Evolutionary conservation across 2,329 filamentous ascomycete species (phyloP).

Genomic region (Ceratocystis destructans): DNA sequence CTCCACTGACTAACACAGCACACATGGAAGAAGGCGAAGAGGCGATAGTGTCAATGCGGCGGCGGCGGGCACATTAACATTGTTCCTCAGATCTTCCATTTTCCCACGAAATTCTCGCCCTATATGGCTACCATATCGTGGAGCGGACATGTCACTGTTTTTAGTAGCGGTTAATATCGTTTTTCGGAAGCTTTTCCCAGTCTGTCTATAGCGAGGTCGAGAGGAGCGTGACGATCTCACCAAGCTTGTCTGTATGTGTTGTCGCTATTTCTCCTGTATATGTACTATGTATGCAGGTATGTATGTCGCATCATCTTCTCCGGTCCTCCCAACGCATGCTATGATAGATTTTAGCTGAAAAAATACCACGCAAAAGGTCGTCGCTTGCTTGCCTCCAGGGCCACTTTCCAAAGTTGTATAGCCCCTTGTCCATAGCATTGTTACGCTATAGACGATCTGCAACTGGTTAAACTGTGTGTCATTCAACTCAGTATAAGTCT

Average conservation of each 20-base stretch:
- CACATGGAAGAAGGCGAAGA: not conserved
- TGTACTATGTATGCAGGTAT: not conserved
- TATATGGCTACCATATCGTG: not conserved
- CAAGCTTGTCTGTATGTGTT: not conserved
- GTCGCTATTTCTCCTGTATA: not conserved
- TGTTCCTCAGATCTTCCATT: not conserved
- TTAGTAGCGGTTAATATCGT: not conserved
- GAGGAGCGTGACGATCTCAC: not conserved
- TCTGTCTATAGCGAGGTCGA: not conserved
- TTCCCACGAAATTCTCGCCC: not conserved
- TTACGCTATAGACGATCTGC: not conserved
- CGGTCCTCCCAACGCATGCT: not conserved
- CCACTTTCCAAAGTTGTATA: not conserved
- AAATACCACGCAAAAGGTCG: not conserved
- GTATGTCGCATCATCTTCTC: not conserved
- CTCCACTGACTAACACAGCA: not conserved
- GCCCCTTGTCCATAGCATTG: not conserved
- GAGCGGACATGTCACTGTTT: not conserved
- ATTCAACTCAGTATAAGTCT: not conserved
- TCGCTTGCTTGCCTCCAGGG: not conserved
- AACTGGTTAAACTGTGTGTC: slow-evolving; percentile 1
- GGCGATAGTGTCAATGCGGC: not conserved
- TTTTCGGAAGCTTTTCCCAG: not conserved
- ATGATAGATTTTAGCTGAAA: not conserved
- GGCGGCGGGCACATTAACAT: not conserved